These are phyloP conservation scores for Cornus controversa DNA, from an alignment of 148 eudicot genomes.

Conservation along the genomic window DNA sequence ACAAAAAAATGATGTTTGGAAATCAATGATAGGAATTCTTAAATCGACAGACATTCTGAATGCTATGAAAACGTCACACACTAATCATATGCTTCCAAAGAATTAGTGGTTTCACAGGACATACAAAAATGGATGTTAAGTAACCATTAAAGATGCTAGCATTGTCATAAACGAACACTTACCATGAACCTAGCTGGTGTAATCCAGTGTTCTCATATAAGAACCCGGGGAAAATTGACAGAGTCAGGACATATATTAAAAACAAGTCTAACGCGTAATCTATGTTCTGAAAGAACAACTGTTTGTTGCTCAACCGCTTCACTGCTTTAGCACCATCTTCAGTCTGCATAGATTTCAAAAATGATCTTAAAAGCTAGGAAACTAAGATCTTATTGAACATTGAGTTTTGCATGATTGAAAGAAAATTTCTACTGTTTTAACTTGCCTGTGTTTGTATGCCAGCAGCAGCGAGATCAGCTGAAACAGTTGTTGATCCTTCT, in stretches of 20 bases:
- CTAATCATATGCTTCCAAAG: background rate
- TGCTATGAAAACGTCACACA: background rate
- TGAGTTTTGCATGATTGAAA: background rate
- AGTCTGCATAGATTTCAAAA: slow-evolving; percentile 27
- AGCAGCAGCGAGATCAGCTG: slow-evolving; percentile 53
- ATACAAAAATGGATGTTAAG: background rate
- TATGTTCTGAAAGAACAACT: slow-evolving; percentile 35
- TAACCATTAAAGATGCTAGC: background rate
- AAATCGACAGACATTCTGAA: background rate
- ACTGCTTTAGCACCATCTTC: slow-evolving; percentile 15
- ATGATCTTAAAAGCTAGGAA: background rate
- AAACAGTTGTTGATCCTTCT: slow-evolving; percentile 63
- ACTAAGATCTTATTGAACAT: no score
- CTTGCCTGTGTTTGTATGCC: slow-evolving; percentile 34
- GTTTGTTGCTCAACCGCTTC: slow-evolving; percentile 35
- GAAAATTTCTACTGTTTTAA: slow-evolving; percentile 4
- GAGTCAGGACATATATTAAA: slow-evolving; percentile 45
- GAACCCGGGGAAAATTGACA: slow-evolving; percentile 65
- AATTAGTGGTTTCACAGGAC: background rate
- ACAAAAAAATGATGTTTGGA: background rate
- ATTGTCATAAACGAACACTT: slow-evolving; percentile 4
- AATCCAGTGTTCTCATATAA: slow-evolving; percentile 52
- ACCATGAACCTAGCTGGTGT: slow-evolving; percentile 50
- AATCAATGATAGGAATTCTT: no score
- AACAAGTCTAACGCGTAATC: slow-evolving; percentile 47